These are phyloP conservation scores for Cotoneaster glaucophyllus DNA, from an alignment of 306 rosid species.

Conservation along the genomic window DNA sequence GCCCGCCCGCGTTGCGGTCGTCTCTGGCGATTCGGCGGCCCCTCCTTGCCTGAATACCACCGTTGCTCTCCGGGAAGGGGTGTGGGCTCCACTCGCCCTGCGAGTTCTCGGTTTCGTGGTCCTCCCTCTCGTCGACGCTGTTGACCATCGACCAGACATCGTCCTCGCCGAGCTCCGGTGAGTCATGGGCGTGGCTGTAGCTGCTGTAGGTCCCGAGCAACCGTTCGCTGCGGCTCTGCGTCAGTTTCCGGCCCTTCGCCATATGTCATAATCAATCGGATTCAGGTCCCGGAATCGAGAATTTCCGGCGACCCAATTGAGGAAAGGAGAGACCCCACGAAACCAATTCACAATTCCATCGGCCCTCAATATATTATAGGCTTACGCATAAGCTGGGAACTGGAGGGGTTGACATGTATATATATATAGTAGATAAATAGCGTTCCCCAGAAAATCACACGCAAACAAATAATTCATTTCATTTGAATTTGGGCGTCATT, in stretches of 20 bases:
- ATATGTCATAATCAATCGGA: constrained; percentile 29
- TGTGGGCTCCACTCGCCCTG: constrained; percentile 29
- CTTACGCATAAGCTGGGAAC: constrained; percentile 19
- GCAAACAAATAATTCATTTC: constrained; percentile 31
- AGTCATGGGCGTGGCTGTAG: constrained; percentile 33
- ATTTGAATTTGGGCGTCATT: constrained; percentile 80
- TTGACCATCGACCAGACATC: constrained; percentile 73
- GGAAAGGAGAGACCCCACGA: not conserved
- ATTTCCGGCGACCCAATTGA: constrained; percentile 8
- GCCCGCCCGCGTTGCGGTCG: constrained; percentile 45
- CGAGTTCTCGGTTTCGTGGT: not conserved
- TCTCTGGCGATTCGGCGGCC: constrained; percentile 33
- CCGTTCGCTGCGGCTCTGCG: constrained; percentile 68
- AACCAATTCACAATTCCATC: constrained; percentile 24
- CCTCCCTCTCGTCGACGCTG: constrained; percentile 15
- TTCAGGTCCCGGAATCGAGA: constrained; percentile 19
- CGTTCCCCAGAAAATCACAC: not conserved
- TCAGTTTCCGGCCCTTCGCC: constrained; percentile 87
- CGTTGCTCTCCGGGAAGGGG: constrained; percentile 14
- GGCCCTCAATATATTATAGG: not conserved
- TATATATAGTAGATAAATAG: constrained; percentile 34
- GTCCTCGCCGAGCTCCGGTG: constrained; percentile 71
- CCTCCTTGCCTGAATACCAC: constrained; percentile 1
- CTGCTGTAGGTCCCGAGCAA: constrained; percentile 48
- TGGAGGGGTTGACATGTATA: constrained; percentile 29